Evolutionary conservation across 2,329 filamentous ascomycete species (phyloP).

Genomic region (Ascochyta koolunga): DNA sequence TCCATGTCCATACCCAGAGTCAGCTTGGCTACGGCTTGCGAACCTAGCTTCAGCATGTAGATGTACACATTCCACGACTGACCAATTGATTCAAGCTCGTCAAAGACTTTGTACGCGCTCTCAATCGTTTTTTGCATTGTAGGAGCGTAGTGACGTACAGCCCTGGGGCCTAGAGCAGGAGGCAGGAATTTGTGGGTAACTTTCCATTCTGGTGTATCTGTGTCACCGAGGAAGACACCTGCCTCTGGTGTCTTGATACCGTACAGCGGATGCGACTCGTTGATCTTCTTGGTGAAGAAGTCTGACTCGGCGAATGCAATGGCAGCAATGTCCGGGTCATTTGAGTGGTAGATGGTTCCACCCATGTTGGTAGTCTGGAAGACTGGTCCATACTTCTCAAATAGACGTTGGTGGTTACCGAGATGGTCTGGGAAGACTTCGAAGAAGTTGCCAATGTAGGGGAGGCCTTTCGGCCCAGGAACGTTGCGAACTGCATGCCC

Average conservation of each 20-base stretch:
- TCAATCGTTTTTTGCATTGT: conserved; percentile 64
- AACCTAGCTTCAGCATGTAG: conserved; percentile 57
- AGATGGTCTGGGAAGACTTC: conserved; percentile 52
- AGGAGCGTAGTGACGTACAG: conserved; percentile 65
- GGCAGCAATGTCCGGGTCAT: conserved; percentile 45
- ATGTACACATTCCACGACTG: conserved; percentile 57
- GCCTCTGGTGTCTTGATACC: conserved; percentile 41
- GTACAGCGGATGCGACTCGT: conserved; percentile 37
- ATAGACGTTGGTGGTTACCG: conserved; percentile 51
- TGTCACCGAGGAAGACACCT: conserved; percentile 51
- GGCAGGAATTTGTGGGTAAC: conserved; percentile 67
- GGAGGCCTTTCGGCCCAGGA: conserved; percentile 47
- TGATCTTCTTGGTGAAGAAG: conserved; percentile 53
- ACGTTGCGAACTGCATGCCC: conserved; percentile 54
- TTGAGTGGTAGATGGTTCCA: conserved; percentile 41
- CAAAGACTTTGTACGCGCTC: conserved; percentile 56
- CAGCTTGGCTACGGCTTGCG: conserved; percentile 53
- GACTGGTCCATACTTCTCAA: conserved; percentile 47
- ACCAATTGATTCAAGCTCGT: conserved; percentile 54
- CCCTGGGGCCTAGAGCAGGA: conserved; percentile 64
- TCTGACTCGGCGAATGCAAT: conserved; percentile 43
- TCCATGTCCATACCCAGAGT: conserved; percentile 53
- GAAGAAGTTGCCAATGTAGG: conserved; percentile 47
- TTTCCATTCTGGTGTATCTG: conserved; percentile 58
- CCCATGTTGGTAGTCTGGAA: conserved; percentile 49